phyloP scores from a whole-genome alignment of 768 basidiomycete species.

The Clitopilus hobsonii region DNA sequence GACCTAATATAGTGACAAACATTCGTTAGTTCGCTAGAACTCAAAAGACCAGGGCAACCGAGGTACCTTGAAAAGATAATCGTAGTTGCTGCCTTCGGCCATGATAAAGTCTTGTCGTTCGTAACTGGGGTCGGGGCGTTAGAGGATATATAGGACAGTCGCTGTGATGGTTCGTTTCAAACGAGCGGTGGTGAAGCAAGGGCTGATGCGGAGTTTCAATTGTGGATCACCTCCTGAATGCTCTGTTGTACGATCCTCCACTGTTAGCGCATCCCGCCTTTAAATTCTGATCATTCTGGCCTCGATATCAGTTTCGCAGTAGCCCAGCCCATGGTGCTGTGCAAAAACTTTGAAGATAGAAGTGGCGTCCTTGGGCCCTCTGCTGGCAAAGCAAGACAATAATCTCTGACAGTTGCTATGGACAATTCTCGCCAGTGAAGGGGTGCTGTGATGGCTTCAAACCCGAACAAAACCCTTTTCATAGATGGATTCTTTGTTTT shows the following conservation, averaged over 20 bases:
- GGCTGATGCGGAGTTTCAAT: constrained; percentile 22
- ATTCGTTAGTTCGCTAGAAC: constrained; percentile 3
- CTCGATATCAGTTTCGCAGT: background rate
- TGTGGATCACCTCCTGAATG: background rate
- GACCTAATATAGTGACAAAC: constrained; percentile 52
- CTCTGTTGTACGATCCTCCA: constrained; percentile 2
- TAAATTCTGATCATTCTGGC: background rate
- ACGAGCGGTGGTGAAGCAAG: constrained; percentile 4
- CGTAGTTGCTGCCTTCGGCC: constrained; percentile 95
- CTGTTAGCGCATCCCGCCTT: background rate
- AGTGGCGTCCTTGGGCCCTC: background rate
- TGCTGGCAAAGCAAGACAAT: background rate
- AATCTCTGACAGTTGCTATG: background rate
- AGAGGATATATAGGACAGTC: constrained; percentile 15
- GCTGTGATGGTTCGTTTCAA: constrained; percentile 10
- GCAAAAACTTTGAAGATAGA: background rate
- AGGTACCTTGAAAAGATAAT: constrained; percentile 96
- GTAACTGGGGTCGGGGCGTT: constrained; percentile 12
- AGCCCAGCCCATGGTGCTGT: background rate
- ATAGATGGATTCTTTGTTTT: too few relatives aligned
- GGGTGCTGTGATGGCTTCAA: too few relatives aligned
- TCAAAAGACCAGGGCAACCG: background rate
- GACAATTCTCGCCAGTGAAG: too few relatives aligned
- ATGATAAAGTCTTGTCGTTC: constrained; percentile 34
- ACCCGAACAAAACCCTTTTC: too few relatives aligned